Evolutionary conservation across 2,329 filamentous ascomycete species (phyloP).

Genomic region (Ophiostoma fasciatum): DNA sequence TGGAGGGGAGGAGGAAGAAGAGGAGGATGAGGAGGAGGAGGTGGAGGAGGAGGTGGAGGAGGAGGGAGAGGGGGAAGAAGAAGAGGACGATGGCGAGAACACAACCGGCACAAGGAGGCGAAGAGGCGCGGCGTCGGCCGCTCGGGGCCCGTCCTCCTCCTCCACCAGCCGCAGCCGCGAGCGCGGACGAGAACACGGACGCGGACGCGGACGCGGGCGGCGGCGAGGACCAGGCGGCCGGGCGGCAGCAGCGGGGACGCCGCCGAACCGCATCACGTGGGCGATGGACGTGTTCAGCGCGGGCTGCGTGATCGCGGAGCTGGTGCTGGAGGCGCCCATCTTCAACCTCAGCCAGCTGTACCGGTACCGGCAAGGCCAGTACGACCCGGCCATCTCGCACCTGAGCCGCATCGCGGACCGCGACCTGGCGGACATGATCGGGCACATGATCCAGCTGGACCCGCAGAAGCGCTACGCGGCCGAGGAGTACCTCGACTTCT

Average conservation of each 20-base stretch:
- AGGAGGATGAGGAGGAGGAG: background rate
- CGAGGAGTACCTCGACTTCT: conserved; percentile 86
- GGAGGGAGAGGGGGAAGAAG: background rate
- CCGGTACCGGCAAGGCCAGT: conserved; percentile 84
- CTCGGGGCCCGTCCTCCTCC: too few relatives aligned
- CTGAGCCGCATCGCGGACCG: conserved; percentile 77
- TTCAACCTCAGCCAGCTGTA: conserved; percentile 95
- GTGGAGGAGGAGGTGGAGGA: background rate
- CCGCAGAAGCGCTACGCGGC: conserved; percentile 85
- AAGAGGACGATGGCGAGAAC: background rate
- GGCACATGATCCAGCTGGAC: conserved; percentile 91
- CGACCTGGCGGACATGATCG: conserved; percentile 75
- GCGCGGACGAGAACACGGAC: too few relatives aligned
- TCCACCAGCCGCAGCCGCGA: too few relatives aligned
- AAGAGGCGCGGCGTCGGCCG: too few relatives aligned
- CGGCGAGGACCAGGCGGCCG: background rate
- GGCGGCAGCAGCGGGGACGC: background rate
- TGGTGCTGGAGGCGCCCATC: conserved; percentile 91
- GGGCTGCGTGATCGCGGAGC: conserved; percentile 90
- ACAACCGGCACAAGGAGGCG: too few relatives aligned
- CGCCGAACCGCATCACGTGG: conserved; percentile 43
- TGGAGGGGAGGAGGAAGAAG: too few relatives aligned
- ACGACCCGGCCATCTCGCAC: conserved; percentile 70
- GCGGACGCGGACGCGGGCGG: too few relatives aligned
- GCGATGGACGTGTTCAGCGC: conserved; percentile 98